Evolutionary conservation across 176 grass and related monocot genomes (phyloP), one percentile per base, ranked within the genome.

Genomic region (Zoysia pacifica): DNA sequence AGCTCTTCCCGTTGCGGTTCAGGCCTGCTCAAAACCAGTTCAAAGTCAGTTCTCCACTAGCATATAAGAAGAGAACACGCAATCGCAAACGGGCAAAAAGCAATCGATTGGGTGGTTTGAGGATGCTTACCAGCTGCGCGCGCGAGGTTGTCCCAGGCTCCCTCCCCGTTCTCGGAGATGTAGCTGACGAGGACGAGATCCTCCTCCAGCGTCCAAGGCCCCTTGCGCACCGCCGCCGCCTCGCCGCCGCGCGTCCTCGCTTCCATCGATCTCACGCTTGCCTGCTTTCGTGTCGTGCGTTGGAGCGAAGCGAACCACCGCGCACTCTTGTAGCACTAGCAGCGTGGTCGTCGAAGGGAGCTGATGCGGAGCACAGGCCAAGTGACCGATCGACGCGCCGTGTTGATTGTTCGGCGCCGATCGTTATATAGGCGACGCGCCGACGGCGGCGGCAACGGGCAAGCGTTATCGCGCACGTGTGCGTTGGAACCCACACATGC

Each of bases 191-290:
- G 89, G 79, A 88, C 2, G 65, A 87, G 79, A 81, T 91, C 89
- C 82, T 91, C 89, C 85, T 91, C 89, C 65, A 91, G 80, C 50
- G 75, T 87, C 89, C 89, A 91, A 9, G 89, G 85, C 2, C 89
- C 89, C 81, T 84, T 91, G 70, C 89, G 80, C 67, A 88, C 80
- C 44, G 72, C 88, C 44, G 72, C 88, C 56, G 79, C 49, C 70
- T 72, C 89, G 61, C 85, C 60, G 65, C 72, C 60, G 76, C 69
- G 65, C 72, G 42, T 4, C 54, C 28, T 38, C 42, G 47, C 82
- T 77, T 58, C 72, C 65, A 38, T 53, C n/a, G 69, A 54, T 9
- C 11, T 60, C 69, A 6, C 64, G 3, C 4, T 20, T 4, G 28
- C 28, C 28, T 3, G 59, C 51, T 53, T 5, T 48, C 9, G 6